phyloP scores from a whole-genome alignment of 192 early-diverging fungal species.

The Oehlia diaphana region DNA sequence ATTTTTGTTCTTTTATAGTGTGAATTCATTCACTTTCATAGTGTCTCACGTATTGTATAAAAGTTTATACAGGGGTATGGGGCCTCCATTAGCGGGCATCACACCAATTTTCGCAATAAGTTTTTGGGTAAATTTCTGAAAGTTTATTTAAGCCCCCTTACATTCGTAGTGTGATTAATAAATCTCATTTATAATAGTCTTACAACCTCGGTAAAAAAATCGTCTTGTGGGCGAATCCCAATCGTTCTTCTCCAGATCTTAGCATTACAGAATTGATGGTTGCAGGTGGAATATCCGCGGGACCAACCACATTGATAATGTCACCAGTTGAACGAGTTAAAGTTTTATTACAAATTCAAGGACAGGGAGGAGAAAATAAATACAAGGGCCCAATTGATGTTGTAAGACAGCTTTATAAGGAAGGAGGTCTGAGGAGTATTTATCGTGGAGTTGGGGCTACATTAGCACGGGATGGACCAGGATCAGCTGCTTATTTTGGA shows the following conservation, averaged over 20 bases:
- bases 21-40: neutral
- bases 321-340: slow-evolving; percentile 96
- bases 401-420: slow-evolving; percentile 74
- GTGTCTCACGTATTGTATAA: neutral
- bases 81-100: slow-evolving; percentile 87
- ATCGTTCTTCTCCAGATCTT: slow-evolving; percentile 56
- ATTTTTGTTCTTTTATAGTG: neutral
- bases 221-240: slow-evolving; percentile 57
- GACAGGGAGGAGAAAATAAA: slow-evolving; percentile 55
- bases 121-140: slow-evolving; percentile 72
- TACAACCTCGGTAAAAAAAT: slow-evolving; percentile 82
- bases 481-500: slow-evolving; percentile 93
- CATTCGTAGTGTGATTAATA: neutral
- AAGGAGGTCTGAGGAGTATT: slow-evolving; percentile 84
- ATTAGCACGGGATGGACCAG: slow-evolving; percentile 88
- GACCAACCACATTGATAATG: slow-evolving; percentile 93
- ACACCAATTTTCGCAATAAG: slow-evolving; percentile 96
- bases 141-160: neutral
- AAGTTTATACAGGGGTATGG: slow-evolving; percentile 91
- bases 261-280: slow-evolving; percentile 77
- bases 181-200: slow-evolving; percentile 30
- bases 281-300: slow-evolving; percentile 94
- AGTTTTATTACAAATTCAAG: slow-evolving; percentile 88
- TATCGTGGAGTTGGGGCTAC: slow-evolving; percentile 96
- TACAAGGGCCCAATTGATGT: slow-evolving; percentile 96